Conservation (phyloP, 164 flowering plant species). For the Piper longum region DNA sequence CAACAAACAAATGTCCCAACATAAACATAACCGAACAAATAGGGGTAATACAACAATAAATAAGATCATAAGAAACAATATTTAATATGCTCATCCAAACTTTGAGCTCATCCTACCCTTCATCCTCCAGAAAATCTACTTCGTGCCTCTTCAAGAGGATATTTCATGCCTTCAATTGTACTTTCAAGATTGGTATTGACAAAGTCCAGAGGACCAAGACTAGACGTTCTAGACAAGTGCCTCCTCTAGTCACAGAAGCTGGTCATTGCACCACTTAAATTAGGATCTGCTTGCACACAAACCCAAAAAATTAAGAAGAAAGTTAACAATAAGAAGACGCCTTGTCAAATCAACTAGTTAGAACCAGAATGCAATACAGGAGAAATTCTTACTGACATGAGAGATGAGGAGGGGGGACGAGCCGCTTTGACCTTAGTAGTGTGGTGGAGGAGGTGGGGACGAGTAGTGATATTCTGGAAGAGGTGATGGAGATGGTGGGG, state of each 20-base stretch:
- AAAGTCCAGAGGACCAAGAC: not conserved
- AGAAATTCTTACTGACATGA: constrained; percentile 8
- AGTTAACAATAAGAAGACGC: not conserved
- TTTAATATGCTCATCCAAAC: not conserved
- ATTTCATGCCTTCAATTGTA: not conserved
- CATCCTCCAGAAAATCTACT: not conserved
- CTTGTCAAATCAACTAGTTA: not conserved
- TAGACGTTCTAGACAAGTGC: constrained; percentile 1
- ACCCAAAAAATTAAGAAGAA: not conserved
- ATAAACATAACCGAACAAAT: not conserved
- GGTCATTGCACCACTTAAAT: constrained; percentile 9
- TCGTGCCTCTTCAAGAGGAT: not conserved
- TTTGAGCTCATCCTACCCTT: not conserved
- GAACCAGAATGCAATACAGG: not conserved
- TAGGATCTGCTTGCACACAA: constrained; percentile 7
- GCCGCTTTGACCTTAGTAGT: constrained; percentile 7
- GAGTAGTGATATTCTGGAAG: constrained; percentile 16
- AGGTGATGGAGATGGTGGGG: no score
- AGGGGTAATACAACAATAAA: not conserved
- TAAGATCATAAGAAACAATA: not conserved
- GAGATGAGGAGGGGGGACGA: not conserved
- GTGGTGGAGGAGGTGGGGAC: constrained; percentile 20
- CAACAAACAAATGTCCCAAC: not conserved
- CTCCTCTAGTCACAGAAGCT: constrained; percentile 5
- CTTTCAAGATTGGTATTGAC: constrained; percentile 8